These are phyloP conservation scores for Cyphellophora attinorum DNA, from an alignment of 2,329 filamentous ascomycete genomes.

Conservation along the genomic window DNA sequence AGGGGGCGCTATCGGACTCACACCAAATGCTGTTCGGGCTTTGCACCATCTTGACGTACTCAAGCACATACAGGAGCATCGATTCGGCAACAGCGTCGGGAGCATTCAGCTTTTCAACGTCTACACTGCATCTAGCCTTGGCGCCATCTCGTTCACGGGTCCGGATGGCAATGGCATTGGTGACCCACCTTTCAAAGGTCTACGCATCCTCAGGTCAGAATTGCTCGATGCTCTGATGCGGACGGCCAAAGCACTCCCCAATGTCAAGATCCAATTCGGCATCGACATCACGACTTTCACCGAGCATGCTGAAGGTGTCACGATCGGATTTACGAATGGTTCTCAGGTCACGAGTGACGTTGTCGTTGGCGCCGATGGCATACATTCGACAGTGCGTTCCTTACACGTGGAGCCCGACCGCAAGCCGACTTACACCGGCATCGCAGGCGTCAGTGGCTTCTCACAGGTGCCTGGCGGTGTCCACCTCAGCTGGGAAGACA, in stretches of 20 bases:
- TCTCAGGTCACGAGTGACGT: constrained; percentile 12
- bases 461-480: constrained; percentile 1
- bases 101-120: constrained; percentile 36
- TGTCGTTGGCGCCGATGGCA: constrained; percentile 20
- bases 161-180: constrained; percentile 7
- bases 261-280: constrained; percentile 20
- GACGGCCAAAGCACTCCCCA: constrained; percentile 11
- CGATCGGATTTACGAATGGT: constrained; percentile 20
- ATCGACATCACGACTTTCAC: constrained; percentile 17
- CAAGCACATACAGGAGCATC: constrained; percentile 31
- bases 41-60: constrained; percentile 42
- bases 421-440: constrained; percentile 11
- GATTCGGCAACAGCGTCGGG: constrained; percentile 40
- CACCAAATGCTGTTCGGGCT: constrained; percentile 47
- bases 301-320: constrained; percentile 16
- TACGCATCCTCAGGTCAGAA: constrained; percentile 22
- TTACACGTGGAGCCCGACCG: constrained; percentile 8
- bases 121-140: constrained; percentile 19
- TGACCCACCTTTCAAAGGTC: constrained; percentile 20
- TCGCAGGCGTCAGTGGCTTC: constrained; percentile 7
- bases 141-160: constrained; percentile 7
- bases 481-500: constrained; percentile 8
- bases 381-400: constrained; percentile 15
- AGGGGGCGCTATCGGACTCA: constrained; percentile 48
- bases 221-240: constrained; percentile 21